phyloP scores from a whole-genome alignment of 1,284 basidiomycete species.

The Fomitopsis pinicola region DNA sequence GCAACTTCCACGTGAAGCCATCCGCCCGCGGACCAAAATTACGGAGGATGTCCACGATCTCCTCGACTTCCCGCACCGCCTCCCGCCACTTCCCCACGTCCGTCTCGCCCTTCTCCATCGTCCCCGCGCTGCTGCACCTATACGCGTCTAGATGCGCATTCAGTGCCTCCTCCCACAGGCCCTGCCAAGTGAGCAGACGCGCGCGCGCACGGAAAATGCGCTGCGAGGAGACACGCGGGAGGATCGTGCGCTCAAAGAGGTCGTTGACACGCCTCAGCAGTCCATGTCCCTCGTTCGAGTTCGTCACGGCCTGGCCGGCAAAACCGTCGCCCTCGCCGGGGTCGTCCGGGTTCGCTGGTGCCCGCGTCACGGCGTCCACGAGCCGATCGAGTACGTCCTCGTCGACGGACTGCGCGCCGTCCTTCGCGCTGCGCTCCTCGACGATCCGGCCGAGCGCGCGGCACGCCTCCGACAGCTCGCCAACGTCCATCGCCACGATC shows the following conservation, averaged over 20 bases:
- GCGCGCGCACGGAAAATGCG: constrained; percentile 81
- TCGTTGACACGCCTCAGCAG: constrained; percentile 56
- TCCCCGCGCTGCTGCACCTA: constrained; percentile 66
- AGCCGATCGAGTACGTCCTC: constrained; percentile 84
- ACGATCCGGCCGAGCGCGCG: constrained; percentile 82
- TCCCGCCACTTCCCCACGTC: constrained; percentile 66
- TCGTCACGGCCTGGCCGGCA: constrained; percentile 23
- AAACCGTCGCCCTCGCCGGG: constrained; percentile 25
- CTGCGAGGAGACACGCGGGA: constrained; percentile 73
- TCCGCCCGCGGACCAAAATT: constrained; percentile 75
- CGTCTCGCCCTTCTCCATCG: constrained; percentile 61
- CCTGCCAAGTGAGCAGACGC: constrained; percentile 71
- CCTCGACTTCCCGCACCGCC: constrained; percentile 75
- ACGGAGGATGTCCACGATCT: constrained; percentile 77
- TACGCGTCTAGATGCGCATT: constrained; percentile 84
- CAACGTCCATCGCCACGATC: constrained; percentile 91
- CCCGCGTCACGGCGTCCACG: constrained; percentile 77
- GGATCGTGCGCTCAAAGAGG: constrained; percentile 74
- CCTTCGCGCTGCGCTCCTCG: constrained; percentile 71
- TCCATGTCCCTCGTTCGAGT: constrained; percentile 67
- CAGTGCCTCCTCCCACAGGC: constrained; percentile 70
- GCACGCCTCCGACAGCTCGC: constrained; percentile 85
- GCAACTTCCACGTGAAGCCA: constrained; percentile 73
- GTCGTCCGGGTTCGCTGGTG: constrained; percentile 36
- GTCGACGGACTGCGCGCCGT: constrained; percentile 66